Conservation (phyloP, 2,329 filamentous ascomycete genomes). For the Alternaria arbusti region DNA sequence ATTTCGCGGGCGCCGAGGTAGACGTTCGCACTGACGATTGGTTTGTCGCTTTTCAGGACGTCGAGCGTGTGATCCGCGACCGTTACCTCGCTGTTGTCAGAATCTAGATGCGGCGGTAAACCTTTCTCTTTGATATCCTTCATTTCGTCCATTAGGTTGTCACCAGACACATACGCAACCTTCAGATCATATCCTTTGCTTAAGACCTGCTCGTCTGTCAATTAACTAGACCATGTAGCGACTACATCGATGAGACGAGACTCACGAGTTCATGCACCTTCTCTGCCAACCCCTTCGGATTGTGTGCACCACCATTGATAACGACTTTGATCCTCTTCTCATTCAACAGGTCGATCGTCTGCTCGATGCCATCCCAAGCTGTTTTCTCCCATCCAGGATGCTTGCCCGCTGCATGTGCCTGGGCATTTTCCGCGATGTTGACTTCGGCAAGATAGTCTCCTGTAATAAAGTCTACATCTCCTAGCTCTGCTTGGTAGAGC, state of each 20-base stretch:
- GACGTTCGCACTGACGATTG: slow-evolving; percentile 56
- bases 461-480: slow-evolving; percentile 50
- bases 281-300: slow-evolving; percentile 60
- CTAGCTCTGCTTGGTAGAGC: slow-evolving; percentile 42
- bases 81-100: slow-evolving; percentile 46
- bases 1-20: slow-evolving; percentile 58
- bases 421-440: slow-evolving; percentile 56
- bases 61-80: slow-evolving; percentile 48
- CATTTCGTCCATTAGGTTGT: slow-evolving; percentile 51
- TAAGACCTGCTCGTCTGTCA: slow-evolving; percentile 30
- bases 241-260: background rate
- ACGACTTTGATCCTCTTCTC: slow-evolving; percentile 61
- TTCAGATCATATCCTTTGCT: slow-evolving; percentile 48
- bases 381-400: slow-evolving; percentile 56
- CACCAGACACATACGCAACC: slow-evolving; percentile 56
- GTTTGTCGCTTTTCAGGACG: slow-evolving; percentile 46
- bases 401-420: slow-evolving; percentile 48
- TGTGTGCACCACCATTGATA: slow-evolving; percentile 63
- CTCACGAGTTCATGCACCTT: slow-evolving; percentile 51
- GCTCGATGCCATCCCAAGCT: slow-evolving; percentile 57
- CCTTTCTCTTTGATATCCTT: slow-evolving; percentile 41
- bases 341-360: slow-evolving; percentile 55
- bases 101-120: slow-evolving; percentile 52
- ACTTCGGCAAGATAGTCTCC: slow-evolving; percentile 54
- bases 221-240: background rate